Base-by-base conservation (phyloP, 148 eudicot genomes). In the Camellia sinensis region DNA sequence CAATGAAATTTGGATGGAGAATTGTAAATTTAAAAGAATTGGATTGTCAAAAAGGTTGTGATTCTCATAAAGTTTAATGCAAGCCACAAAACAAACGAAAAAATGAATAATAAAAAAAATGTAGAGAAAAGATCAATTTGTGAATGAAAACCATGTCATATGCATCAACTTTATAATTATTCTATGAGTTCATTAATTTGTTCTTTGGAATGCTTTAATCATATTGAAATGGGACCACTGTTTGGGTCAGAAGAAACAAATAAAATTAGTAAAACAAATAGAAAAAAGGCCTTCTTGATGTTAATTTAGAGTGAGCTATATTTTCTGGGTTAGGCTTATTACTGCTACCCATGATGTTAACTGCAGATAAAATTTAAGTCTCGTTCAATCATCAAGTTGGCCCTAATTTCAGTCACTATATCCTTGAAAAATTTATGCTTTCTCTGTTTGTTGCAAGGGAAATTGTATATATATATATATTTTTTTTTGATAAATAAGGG, bases 1-100 rank as follows among this genome's bases (percentile, higher is more conserved):
- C 76, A 73, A 22, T 73, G 76, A 41, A 29, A 29, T 56, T 13
- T 56, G 76, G 64, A 73, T 54, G 46, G 11, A 67, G 45, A 29
- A 37, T 15, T 6, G 19, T 73, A 37, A n/a, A 73, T 48, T 17
- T 61, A 15, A 15, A 15, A 3, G 64, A 9, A 15, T 4, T 29
- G 37, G 37, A 29, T 29, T 29, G 37, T 29, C 37, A 1, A 21
- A 29, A 22, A 53, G 1, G 40, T 40, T 54, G 50, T 74, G 64
- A 57, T 57, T 74, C 7, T 54, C 6, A 57, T 57, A 17, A 37
- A 37, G 14, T 13, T 73, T 61, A 73, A 73, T 17, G 14, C 44
- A 6, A 54, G n/a, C 76, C 1, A 41, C 44, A 54, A 37, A 73
- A 19, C 10, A 52, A 41, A 54, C 54, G 63, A 13, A 40, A 13